phyloP scores from a whole-genome alignment of 129 eudicot species.

The Escallonia herrerae region DNA sequence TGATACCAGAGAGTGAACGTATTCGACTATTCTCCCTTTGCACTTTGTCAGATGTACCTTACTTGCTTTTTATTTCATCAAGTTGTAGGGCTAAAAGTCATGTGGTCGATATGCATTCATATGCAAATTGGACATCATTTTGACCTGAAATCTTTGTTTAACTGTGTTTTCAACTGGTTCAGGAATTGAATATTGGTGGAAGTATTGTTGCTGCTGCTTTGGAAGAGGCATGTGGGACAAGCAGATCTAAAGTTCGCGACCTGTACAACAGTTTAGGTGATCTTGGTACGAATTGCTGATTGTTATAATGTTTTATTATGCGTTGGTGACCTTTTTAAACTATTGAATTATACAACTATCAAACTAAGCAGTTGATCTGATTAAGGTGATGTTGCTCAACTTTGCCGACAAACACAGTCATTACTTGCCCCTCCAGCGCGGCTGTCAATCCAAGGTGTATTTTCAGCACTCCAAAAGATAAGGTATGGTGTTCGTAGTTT shows the following conservation, averaged over 20 bases:
- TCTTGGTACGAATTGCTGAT: conserved; percentile 61
- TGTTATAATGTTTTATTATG: background rate
- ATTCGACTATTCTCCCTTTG: no score
- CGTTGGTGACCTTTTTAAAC: background rate
- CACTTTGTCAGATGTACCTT: no score
- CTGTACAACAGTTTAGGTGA: conserved; percentile 81
- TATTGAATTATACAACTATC: background rate
- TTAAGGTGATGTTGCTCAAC: conserved; percentile 97
- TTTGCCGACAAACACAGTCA: conserved; percentile 84
- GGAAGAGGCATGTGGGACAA: conserved; percentile 93
- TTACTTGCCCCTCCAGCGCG: conserved; percentile 79
- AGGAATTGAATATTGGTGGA: conserved; percentile 96
- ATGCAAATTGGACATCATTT: no score
- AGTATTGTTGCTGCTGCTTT: conserved; percentile 71
- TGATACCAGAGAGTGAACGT: background rate
- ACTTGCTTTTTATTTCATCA: no score
- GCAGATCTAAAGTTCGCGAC: conserved; percentile 55
- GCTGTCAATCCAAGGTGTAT: conserved; percentile 74
- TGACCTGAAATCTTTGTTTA: conserved; percentile 1
- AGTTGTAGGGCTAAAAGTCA: no score
- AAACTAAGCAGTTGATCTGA: conserved; percentile 23
- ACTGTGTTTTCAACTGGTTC: conserved; percentile 11
- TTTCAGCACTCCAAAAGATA: conserved; percentile 64
- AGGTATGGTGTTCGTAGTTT: conserved; percentile 40
- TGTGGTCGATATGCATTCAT: no score